Conservation (phyloP, 257 asterid genomes). For the Knoxia roxburghii region DNA sequence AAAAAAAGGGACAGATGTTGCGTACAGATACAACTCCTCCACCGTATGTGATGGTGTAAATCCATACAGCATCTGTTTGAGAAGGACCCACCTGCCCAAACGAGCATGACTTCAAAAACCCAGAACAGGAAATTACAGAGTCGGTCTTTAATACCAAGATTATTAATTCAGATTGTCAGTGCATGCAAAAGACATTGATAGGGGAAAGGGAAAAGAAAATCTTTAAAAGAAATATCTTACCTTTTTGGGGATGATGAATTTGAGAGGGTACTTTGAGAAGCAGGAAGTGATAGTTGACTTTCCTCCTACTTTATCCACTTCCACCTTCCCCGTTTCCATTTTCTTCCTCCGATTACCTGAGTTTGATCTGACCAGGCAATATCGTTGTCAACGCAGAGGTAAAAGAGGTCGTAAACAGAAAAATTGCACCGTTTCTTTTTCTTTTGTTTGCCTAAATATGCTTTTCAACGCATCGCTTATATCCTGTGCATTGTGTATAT, state of each 20-base stretch:
- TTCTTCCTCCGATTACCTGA: background rate
- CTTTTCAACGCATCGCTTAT: no score
- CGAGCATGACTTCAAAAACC: background rate
- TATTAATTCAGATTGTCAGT: background rate
- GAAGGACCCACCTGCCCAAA: constrained; percentile 62
- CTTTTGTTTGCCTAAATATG: no score
- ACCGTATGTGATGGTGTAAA: constrained; percentile 82
- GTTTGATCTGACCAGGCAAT: no score
- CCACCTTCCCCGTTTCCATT: constrained; percentile 74
- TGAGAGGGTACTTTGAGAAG: constrained; percentile 77
- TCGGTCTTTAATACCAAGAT: background rate
- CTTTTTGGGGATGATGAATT: constrained; percentile 86
- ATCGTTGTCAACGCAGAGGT: background rate
- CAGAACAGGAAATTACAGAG: background rate
- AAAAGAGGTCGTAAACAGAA: no score
- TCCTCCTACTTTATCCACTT: constrained; percentile 65
- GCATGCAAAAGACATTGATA: background rate
- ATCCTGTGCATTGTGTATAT: no score
- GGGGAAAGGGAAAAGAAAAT: background rate
- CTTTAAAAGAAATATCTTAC: constrained; percentile 24
- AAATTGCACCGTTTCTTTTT: no score
- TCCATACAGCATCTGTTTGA: constrained; percentile 81
- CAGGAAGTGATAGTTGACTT: constrained; percentile 66
- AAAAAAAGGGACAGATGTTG: background rate
- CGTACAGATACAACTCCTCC: constrained; percentile 93